These are phyloP conservation scores for Lactifluus subvellereus DNA, from an alignment of 768 basidiomycete species.

Conservation along the genomic window DNA sequence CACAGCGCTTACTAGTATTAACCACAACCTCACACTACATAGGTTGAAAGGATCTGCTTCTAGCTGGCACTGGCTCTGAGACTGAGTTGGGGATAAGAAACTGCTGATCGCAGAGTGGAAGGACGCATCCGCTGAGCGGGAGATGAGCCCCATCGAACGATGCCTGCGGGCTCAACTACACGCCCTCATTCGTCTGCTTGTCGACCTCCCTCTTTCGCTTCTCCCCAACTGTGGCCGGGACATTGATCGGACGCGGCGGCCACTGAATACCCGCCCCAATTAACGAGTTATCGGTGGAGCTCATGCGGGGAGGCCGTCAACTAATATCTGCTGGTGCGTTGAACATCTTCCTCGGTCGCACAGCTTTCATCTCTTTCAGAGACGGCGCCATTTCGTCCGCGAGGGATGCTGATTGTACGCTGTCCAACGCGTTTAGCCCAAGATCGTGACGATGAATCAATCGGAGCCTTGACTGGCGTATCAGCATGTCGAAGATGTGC, in stretches of 20 bases:
- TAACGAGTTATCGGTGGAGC: no score
- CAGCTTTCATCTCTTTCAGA: constrained; percentile 69
- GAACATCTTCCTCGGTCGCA: constrained; percentile 51
- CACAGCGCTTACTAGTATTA: no score
- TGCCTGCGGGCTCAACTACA: constrained; percentile 1
- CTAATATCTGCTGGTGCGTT: constrained; percentile 21
- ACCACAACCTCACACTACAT: no score
- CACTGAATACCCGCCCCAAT: not conserved
- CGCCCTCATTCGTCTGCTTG: not conserved
- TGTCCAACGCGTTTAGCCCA: constrained; percentile 43
- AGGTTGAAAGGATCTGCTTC: not conserved
- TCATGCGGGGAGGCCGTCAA: no score
- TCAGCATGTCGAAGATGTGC: constrained; percentile 58
- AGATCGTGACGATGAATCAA: constrained; percentile 33
- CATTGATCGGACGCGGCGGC: not conserved
- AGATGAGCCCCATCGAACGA: not conserved
- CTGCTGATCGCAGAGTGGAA: no score
- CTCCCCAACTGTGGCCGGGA: no score
- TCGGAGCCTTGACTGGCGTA: constrained; percentile 58
- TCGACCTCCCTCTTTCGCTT: no score
- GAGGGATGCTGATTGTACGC: constrained; percentile 62
- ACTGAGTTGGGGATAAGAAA: no score
- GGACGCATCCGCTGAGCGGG: no score
- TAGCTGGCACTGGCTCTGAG: constrained; percentile 7
- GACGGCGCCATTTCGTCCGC: constrained; percentile 82